Base-by-base conservation (phyloP, 2,329 filamentous ascomycete species). In the Phyllosticta paracitricarpa region DNA sequence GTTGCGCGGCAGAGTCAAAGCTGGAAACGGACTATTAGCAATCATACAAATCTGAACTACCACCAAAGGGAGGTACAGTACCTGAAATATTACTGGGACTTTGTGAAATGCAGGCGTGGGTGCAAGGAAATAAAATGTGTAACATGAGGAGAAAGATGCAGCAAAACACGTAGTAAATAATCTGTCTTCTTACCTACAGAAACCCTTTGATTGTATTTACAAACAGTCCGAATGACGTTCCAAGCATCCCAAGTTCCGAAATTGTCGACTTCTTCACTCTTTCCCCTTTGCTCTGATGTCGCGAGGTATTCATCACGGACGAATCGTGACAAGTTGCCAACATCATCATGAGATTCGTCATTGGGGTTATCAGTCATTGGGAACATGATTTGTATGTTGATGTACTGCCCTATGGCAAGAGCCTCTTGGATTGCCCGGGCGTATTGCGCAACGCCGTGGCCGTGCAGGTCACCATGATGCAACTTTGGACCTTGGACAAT, bases 241-340 rank as follows among this genome's bases (percentile, higher is more conserved):
- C 94, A 99, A 1, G 89, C 87, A 74, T 97, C 92, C 95, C 95
- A 99, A 2, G 87, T 82, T 59, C 86, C 86, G 73, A 90, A 94
- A 0, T 89, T 73, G 68, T 93, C 88, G 63, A 26, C 64, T 17
- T 33, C 64, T 17, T 33, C 30, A 35, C 61, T 59, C 24, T 35
- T 55, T n/a, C 33, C 56, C 33, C 57, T 61, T 7, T 35, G 12
- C 54, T 35, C 54, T 52, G 59, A 61, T 56, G 53, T 35, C 51
- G 48, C 24, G 19, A 65, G 63, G 26, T 72, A 72, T 51, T 79
- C 72, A 9, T 74, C 64, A 28, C 72, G 64, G 57, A 73, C 67
- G 59, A 80, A 78, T 4, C 75, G 74, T 6, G 83, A 81, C 12
- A 89, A 75, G 40, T 81, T 79, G n/a, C 79, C 75, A 24, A 75